A percentile compares a stretch with the other conserved stretches of the same genome.
phyloP scores from a whole-genome alignment of 257 asterid species.

The Leonotis leonurus region DNA sequence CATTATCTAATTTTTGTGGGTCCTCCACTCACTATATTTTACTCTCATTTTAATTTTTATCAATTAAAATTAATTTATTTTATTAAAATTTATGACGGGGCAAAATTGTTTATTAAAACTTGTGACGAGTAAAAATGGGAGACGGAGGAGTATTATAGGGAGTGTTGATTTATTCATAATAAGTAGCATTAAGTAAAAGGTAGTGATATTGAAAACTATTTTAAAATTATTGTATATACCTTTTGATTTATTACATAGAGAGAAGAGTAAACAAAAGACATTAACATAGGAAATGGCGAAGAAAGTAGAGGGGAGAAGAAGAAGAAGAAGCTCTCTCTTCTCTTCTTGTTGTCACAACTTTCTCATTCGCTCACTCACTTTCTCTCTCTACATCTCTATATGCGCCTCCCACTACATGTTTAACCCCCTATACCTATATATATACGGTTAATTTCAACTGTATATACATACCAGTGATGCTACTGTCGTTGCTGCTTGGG shows the following conservation, averaged over 20 bases:
- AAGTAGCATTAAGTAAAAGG: conserved; percentile 14
- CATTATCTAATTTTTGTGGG: too few species aligned
- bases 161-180: conserved; percentile 7
- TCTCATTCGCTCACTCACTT: conserved; percentile 24
- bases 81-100: too few species aligned
- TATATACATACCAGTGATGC: conserved; percentile 16
- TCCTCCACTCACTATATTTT: too few species aligned
- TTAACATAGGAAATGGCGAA: conserved; percentile 76
- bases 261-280: conserved; percentile 16
- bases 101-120: too few species aligned
- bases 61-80: too few species aligned
- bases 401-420: conserved; percentile 12
- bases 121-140: too few species aligned
- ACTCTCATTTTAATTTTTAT: too few species aligned
- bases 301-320: conserved; percentile 33
- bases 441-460: neutral
- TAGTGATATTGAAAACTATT: conserved; percentile 12
- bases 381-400: conserved; percentile 62
- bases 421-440: neutral
- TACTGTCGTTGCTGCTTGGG: conserved; percentile 21
- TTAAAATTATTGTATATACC: conserved; percentile 5
- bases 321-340: too few species aligned
- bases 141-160: too few species aligned
- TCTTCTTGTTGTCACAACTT: conserved; percentile 25
- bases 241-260: conserved; percentile 17